These are phyloP conservation scores for Colletotrichum musae DNA, from an alignment of 2,329 filamentous ascomycete genomes.

Conservation along the genomic window DNA sequence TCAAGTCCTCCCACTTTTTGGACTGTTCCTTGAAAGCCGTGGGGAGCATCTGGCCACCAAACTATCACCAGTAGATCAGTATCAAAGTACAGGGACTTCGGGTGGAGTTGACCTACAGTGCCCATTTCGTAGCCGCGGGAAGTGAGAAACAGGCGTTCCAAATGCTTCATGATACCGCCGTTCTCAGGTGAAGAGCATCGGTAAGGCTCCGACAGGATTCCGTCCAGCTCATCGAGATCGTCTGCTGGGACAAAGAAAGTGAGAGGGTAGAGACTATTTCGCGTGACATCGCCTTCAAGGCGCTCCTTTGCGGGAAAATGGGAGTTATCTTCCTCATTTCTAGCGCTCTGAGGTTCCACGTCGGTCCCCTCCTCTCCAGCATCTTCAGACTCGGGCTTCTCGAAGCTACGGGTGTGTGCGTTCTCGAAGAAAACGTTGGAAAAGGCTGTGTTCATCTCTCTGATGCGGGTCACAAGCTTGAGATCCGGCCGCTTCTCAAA, in stretches of 20 bases:
- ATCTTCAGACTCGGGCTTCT: no score
- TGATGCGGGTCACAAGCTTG: conserved; percentile 56
- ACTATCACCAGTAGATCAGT: conserved; percentile 44
- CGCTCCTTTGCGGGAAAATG: no score
- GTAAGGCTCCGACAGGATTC: conserved; percentile 37
- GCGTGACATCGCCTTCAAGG: no score
- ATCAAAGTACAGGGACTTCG: background rate
- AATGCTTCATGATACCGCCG: conserved; percentile 53
- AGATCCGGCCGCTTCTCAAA: conserved; percentile 48
- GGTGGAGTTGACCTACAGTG: conserved; percentile 51
- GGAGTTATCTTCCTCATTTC: no score
- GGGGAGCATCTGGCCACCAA: conserved; percentile 57
- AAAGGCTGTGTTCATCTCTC: conserved; percentile 56
- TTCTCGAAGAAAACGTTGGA: conserved; percentile 45
- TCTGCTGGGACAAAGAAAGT: background rate
- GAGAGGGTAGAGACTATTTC: no score
- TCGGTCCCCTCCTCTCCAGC: no score
- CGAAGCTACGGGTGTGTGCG: conserved; percentile 43
- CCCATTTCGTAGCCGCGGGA: conserved; percentile 70
- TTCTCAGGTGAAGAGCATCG: conserved; percentile 10
- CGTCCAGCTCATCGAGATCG: conserved; percentile 5
- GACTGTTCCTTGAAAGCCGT: conserved; percentile 68
- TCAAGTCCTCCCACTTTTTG: conserved; percentile 65
- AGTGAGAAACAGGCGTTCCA: conserved; percentile 50
- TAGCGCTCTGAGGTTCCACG: no score